phyloP scores from a whole-genome alignment of 2,329 filamentous ascomycete genomes.

The Ambrosiella xylebori region DNA sequence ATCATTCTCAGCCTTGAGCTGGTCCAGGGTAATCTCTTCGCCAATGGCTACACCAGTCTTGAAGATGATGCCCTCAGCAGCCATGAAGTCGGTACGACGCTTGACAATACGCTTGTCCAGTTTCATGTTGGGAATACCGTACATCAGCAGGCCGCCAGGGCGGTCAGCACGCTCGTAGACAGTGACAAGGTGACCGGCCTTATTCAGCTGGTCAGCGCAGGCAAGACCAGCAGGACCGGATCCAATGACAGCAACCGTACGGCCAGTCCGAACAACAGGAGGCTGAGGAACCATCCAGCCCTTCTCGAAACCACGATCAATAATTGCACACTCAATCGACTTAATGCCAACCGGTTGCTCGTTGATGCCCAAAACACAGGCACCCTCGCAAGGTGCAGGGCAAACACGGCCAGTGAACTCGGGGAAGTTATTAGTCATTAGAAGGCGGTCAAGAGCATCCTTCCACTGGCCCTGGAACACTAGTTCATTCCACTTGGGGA shows the following conservation, averaged over 20 bases:
- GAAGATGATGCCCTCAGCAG: conserved; percentile 69
- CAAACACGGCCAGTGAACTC: conserved; percentile 96
- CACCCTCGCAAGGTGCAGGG: conserved; percentile 88
- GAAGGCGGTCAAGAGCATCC: conserved; percentile 74
- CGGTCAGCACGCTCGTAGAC: conserved; percentile 89
- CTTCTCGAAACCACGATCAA: conserved; percentile 93
- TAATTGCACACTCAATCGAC: conserved; percentile 94
- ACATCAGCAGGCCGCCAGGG: conserved; percentile 85
- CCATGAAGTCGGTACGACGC: conserved; percentile 89
- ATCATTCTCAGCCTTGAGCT: conserved; percentile 57
- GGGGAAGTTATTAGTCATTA: conserved; percentile 98
- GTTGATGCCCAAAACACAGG: conserved; percentile 90
- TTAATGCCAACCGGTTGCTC: conserved; percentile 97
- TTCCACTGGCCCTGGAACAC: conserved; percentile 66
- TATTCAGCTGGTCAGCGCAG: conserved; percentile 84
- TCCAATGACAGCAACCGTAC: conserved; percentile 75
- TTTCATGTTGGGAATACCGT: conserved; percentile 99
- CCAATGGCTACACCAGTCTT: conserved; percentile 64
- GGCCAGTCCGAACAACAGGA: conserved; percentile 67
- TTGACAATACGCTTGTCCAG: conserved; percentile 95
- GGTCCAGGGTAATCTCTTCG: conserved; percentile 47
- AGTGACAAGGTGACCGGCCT: conserved; percentile 72
- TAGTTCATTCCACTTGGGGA: conserved; percentile 89
- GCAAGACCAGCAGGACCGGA: conserved; percentile 86
- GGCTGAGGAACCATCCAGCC: conserved; percentile 87